phyloP scores from a whole-genome alignment of 1,139 yeast species.

The Suhomyces kunorum region DNA sequence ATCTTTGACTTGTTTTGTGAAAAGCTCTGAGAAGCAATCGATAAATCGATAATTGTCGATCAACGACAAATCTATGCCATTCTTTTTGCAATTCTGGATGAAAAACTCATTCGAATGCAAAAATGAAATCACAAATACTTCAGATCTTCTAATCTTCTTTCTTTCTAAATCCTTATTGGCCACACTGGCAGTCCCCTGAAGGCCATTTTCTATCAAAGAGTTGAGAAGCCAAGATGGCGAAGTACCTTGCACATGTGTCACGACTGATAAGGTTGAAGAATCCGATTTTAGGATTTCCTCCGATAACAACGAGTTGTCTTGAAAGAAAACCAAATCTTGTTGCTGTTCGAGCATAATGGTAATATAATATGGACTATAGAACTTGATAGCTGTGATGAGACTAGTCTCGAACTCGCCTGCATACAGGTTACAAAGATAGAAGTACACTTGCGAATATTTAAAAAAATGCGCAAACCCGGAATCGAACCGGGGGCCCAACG shows the following conservation, averaged over 20 bases:
- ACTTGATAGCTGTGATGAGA: too few species aligned
- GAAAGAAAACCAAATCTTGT: constrained; percentile 61
- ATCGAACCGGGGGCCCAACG: constrained; percentile 17
- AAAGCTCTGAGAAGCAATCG: constrained; percentile 47
- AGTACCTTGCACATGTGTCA: constrained; percentile 63
- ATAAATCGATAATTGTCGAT: constrained; percentile 39
- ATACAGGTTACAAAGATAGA: neutral
- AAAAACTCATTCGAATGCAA: constrained; percentile 39
- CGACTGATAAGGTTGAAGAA: constrained; percentile 37
- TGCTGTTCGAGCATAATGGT: constrained; percentile 33
- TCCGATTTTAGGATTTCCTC: constrained; percentile 24
- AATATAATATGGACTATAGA: neutral
- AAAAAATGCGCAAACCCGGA: constrained; percentile 16
- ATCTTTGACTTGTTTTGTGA: constrained; percentile 29
- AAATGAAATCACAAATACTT: constrained; percentile 48
- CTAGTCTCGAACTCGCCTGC: neutral
- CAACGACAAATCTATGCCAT: constrained; percentile 40
- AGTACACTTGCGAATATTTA: too few species aligned
- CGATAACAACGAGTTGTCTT: constrained; percentile 52
- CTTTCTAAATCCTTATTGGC: constrained; percentile 36
- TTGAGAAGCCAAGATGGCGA: constrained; percentile 67
- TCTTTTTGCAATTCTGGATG: constrained; percentile 42
- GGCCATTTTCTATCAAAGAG: constrained; percentile 46
- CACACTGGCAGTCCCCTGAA: constrained; percentile 42
- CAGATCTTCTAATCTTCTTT: constrained; percentile 23